Base-by-base conservation (phyloP, 495 filamentous ascomycete species). In the Symbiotaphrina buchneri region DNA sequence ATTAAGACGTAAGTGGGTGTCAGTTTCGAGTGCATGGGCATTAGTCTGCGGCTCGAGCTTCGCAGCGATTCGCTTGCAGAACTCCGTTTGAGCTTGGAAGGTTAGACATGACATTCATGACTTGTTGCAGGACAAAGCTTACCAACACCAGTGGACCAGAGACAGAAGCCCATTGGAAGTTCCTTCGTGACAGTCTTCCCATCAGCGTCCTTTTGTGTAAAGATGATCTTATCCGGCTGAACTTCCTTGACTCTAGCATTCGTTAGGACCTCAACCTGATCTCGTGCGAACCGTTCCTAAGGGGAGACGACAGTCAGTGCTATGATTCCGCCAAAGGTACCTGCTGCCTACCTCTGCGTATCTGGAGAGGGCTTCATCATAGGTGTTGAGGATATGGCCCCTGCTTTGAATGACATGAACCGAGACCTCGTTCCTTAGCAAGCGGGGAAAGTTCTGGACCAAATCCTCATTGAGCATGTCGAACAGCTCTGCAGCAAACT, bases 401-500 rank as follows among this genome's bases (percentile, higher is more conserved):
- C 90, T 65, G 43, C 76, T 85, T 42, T 99, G 90, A 34, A 99
- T 90, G 23, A 99, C 60, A 47, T 99, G 90, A 0, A 99, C 84
- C 3, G 90, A 95, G 25, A 95, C 84, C 48, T 99, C 84, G 42
- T 94, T 94, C 26, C 90, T 67, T 17, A 99, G 56, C 30, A 99
- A 73, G 36, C 70, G 68, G 3, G 90, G 90, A 51, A 91, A 99
- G 35, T 71, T 65, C 28, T 63, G 56, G 25, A 71, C 67, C 15
- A 99, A 50, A 47, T 99, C 90, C 48, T 99, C 90, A 43, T 99
- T 99, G 19, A 99, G 59, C 47, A 99, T 63, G 52, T 99, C 90
- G 42, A 71, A 95, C 0, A 99, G 59, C 47, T 99, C 90, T 2
- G 90, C 87, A 2, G 90, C 90, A 44, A 99, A 99, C 41, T 94